A percentile compares a stretch with the other conserved stretches of the same genome.
phyloP scores from a whole-genome alignment of 2,329 filamentous ascomycete genomes.

The Dendryphion nanum region DNA sequence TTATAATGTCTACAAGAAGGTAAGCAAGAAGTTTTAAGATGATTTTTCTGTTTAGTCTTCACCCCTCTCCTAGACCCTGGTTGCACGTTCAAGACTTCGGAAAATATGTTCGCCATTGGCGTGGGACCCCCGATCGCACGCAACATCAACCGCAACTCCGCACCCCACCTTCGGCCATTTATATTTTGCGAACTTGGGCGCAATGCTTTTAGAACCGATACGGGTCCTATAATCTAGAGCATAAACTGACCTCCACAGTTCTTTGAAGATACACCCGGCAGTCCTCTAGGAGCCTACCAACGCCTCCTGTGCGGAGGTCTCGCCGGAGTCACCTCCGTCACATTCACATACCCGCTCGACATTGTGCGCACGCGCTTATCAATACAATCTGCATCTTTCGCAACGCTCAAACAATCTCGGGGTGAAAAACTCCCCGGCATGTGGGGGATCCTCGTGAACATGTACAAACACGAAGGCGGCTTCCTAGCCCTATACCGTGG shows the following conservation, averaged over 20 bases:
- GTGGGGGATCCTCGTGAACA: constrained; percentile 76
- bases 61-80: too few species aligned
- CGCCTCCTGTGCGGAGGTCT: constrained; percentile 86
- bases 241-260: too few species aligned
- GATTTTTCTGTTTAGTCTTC: too few species aligned
- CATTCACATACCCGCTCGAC: constrained; percentile 92
- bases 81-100: too few species aligned
- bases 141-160: too few species aligned
- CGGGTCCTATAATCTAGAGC: too few species aligned
- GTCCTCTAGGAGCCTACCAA: constrained; percentile 68
- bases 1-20: constrained; percentile 95
- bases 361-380: constrained; percentile 95
- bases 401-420: constrained; percentile 57
- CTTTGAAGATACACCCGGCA: constrained; percentile 73
- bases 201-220: too few species aligned
- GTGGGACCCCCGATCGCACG: too few species aligned
- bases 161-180: too few species aligned
- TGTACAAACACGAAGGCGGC: constrained; percentile 92
- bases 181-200: too few species aligned
- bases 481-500: constrained; percentile 85
- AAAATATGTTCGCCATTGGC: too few species aligned
- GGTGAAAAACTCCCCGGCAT: constrained; percentile 74
- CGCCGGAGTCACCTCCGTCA: constrained; percentile 93
- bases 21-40: too few species aligned
- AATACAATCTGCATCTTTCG: constrained; percentile 96